These are phyloP conservation scores for Glycine latifolia DNA, from an alignment of 306 rosid species.

Conservation along the genomic window DNA sequence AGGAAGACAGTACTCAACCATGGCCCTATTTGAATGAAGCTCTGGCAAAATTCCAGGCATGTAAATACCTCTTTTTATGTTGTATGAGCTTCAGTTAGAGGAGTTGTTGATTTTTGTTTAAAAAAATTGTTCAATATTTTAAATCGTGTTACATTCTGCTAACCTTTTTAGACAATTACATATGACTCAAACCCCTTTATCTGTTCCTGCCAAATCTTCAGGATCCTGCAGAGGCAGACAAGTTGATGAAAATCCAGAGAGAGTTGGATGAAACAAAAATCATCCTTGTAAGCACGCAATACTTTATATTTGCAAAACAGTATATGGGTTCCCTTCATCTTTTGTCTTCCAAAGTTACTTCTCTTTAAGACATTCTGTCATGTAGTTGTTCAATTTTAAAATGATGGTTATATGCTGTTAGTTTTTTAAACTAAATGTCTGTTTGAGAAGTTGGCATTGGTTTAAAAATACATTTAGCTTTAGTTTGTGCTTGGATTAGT, in stretches of 20 bases:
- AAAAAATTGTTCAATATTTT: background rate
- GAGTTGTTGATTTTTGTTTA: too few relatives aligned
- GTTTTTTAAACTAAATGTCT: slow-evolving; percentile 4
- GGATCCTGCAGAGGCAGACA: slow-evolving; percentile 99
- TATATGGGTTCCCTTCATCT: slow-evolving; percentile 21
- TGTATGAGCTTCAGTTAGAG: background rate
- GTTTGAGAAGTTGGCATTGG: slow-evolving; percentile 12
- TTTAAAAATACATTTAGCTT: slow-evolving; percentile 5
- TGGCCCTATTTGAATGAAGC: slow-evolving; percentile 96
- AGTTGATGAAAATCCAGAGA: slow-evolving; percentile 91
- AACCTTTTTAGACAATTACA: slow-evolving; percentile 20
- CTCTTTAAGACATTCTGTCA: slow-evolving; percentile 23
- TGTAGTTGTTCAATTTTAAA: slow-evolving; percentile 1
- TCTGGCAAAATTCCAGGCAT: slow-evolving; percentile 81
- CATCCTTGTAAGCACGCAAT: slow-evolving; percentile 71
- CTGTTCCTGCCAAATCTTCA: slow-evolving; percentile 51
- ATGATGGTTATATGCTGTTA: background rate
- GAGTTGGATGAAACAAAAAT: slow-evolving; percentile 98
- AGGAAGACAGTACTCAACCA: slow-evolving; percentile 66
- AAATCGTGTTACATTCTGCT: background rate
- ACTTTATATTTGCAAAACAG: slow-evolving; percentile 27
- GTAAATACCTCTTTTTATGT: slow-evolving; percentile 18
- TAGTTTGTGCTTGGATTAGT: too few relatives aligned
- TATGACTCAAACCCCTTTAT: background rate
- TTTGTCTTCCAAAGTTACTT: slow-evolving; percentile 18